Evolutionary conservation across 495 filamentous ascomycete species (phyloP), one percentile per base, ranked within the genome.

Genomic region (Xylaria acuta): DNA sequence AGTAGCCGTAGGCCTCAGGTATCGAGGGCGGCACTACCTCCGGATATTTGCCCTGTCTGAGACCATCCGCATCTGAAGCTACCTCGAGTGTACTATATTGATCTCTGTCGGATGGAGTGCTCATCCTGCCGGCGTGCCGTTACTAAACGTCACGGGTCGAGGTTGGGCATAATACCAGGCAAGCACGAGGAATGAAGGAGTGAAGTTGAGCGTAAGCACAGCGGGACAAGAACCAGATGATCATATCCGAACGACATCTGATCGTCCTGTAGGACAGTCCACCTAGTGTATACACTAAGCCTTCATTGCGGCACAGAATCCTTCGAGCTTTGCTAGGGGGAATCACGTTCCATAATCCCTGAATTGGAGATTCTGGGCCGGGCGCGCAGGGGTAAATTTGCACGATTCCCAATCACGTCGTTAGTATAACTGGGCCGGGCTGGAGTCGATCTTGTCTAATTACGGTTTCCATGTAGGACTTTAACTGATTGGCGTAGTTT

Each of bases 51-150:
- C 64, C 71, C 9, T 70, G 43, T 12, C 54, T 73, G 64, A 72
- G 71, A 30, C 47, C 34, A 32, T 75, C 64, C 49, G 70, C 73
- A 12, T 75, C 67, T 18, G 59, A 66, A 51, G 73, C 72, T n/a
- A 79, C 74, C 69, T 79, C 77, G 5, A 79, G 59, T 18, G 75
- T 79, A 25, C 77, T 79, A 63, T 77, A 76, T 5, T 79, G 71
- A 60, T 75, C 64, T 58, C 47, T 68, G 41, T 74, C 71, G 49
- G 67, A 72, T 43, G 76, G 73, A 25, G 73, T 58, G 68, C n/a
- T 75, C 76, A 78, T 78, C 67, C 53, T 68, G 64, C 64, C 47
- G 5, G 64, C 64, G 43, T 69, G 25, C 53, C 65, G 65, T 41
- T 56, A 56, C n/a, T 16, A n/a, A 54, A 54, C 49, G 65, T 54